A percentile compares a stretch with the other conserved stretches of the same genome.
Evolutionary conservation across 306 rosid genomes (phyloP).

Genomic region (Sindora glabra): DNA sequence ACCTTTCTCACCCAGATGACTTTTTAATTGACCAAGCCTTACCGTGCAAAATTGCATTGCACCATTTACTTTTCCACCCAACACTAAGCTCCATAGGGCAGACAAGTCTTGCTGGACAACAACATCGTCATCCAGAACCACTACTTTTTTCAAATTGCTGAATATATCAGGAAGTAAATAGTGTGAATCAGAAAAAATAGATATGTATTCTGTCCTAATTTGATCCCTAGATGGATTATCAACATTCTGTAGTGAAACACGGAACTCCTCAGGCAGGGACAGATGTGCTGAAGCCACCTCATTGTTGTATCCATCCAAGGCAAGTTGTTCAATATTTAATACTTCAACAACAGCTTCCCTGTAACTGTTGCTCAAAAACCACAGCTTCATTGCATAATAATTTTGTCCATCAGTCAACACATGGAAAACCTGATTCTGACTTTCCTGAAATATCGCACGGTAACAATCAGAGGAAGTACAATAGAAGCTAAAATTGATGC

Average conservation of each 20-base stretch:
- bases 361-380: slow-evolving; percentile 73
- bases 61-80: slow-evolving; percentile 87
- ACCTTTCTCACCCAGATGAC: slow-evolving; percentile 49
- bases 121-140: slow-evolving; percentile 87
- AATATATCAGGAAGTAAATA: slow-evolving; percentile 80
- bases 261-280: slow-evolving; percentile 73
- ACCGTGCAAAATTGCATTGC: slow-evolving; percentile 70
- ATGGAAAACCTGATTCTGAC: slow-evolving; percentile 75
- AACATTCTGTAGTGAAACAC: slow-evolving; percentile 46
- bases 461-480: slow-evolving; percentile 22
- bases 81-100: slow-evolving; percentile 63
- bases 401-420: slow-evolving; percentile 85
- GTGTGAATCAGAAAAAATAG: slow-evolving; percentile 87
- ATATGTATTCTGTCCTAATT: slow-evolving; percentile 69
- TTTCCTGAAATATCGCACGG: slow-evolving; percentile 56
- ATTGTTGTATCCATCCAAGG: slow-evolving; percentile 26
- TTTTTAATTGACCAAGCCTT: slow-evolving; percentile 60
- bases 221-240: slow-evolving; percentile 35
- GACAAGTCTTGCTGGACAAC: slow-evolving; percentile 86
- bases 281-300: slow-evolving; percentile 23
- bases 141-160: slow-evolving; percentile 62
- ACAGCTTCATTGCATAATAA: slow-evolving; percentile 81
- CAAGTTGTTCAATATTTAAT: slow-evolving; percentile 65
- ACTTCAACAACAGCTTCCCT: slow-evolving; percentile 68
- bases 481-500: neutral